Evolutionary conservation across 208 protist species (phyloP).

Genomic region (Angomonas ambiguus): DNA sequence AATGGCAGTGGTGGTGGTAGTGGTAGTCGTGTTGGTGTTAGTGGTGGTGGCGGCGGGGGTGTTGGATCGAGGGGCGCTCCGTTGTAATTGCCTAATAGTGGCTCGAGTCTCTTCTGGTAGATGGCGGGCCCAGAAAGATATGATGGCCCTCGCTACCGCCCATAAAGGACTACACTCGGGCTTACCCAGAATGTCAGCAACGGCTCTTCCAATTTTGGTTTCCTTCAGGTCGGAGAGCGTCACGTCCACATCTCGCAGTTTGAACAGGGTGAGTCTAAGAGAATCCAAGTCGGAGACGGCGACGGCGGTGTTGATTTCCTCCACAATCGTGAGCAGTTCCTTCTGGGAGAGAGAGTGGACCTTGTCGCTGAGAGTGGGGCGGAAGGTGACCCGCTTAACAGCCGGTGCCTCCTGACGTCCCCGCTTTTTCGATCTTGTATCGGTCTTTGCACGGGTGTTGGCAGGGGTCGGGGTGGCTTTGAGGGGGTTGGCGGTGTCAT

Average conservation of each 20-base stretch:
- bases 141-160: constrained; percentile 58
- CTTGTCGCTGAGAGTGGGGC: neutral
- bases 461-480: constrained; percentile 12
- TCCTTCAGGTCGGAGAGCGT: constrained; percentile 43
- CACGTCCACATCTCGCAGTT: constrained; percentile 59
- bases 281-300: constrained; percentile 24
- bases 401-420: neutral
- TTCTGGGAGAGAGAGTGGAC: constrained; percentile 18
- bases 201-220: constrained; percentile 72
- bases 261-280: constrained; percentile 40
- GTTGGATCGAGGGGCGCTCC: neutral
- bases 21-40: neutral
- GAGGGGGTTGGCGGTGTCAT: constrained; percentile 68
- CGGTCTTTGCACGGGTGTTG: constrained; percentile 1
- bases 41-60: neutral
- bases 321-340: constrained; percentile 38
- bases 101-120: constrained; percentile 55
- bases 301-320: constrained; percentile 38
- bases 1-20: neutral
- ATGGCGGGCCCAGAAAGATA: constrained; percentile 66
- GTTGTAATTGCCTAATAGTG: constrained; percentile 23
- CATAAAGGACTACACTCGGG: constrained; percentile 43
- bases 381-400: neutral
- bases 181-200: constrained; percentile 50
- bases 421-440: constrained; percentile 13